Conservation (phyloP, 202 grass and related monocot genomes). For the Panicum hallii region DNA sequence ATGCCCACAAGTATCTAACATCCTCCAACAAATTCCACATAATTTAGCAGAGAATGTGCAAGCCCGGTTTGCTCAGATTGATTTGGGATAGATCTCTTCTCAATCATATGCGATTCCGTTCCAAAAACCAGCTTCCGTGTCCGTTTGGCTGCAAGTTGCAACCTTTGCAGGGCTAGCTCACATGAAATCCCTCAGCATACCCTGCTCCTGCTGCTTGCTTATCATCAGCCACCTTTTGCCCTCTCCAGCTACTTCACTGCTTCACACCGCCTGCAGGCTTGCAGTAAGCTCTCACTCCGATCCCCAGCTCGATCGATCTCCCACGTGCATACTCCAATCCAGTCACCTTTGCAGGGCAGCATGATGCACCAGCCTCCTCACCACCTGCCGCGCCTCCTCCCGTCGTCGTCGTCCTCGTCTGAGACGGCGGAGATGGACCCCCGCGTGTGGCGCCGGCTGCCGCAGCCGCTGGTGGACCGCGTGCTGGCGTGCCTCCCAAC, state of each 20-base stretch:
- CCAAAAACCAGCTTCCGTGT: neutral
- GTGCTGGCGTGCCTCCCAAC: conserved; percentile 82
- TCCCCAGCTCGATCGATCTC: neutral
- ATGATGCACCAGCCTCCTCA: conserved; percentile 50
- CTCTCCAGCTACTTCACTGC: neutral
- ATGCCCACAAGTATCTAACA: too few relatives aligned
- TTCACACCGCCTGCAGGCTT: conserved; percentile 15
- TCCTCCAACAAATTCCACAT: neutral
- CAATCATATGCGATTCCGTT: conserved; percentile 33
- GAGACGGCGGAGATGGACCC: conserved; percentile 61
- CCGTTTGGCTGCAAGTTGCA: conserved; percentile 12
- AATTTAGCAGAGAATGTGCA: neutral
- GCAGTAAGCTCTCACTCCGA: neutral
- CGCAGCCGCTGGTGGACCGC: conserved; percentile 76
- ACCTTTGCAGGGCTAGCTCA: neutral
- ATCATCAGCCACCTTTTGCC: neutral
- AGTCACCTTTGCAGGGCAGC: neutral
- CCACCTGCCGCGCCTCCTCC: conserved; percentile 25
- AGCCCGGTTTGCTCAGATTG: neutral
- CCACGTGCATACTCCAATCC: neutral
- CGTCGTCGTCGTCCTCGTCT: conserved; percentile 12
- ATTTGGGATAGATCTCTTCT: too few relatives aligned
- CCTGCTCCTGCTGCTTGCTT: conserved; percentile 12
- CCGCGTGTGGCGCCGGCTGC: conserved; percentile 79
- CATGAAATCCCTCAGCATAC: conserved; percentile 36